A percentile compares a stretch with the other conserved stretches of the same genome.
These are phyloP conservation scores for Yamadazyma friedrichii DNA, from an alignment of 1,139 yeast genomes.

Conservation along the genomic window DNA sequence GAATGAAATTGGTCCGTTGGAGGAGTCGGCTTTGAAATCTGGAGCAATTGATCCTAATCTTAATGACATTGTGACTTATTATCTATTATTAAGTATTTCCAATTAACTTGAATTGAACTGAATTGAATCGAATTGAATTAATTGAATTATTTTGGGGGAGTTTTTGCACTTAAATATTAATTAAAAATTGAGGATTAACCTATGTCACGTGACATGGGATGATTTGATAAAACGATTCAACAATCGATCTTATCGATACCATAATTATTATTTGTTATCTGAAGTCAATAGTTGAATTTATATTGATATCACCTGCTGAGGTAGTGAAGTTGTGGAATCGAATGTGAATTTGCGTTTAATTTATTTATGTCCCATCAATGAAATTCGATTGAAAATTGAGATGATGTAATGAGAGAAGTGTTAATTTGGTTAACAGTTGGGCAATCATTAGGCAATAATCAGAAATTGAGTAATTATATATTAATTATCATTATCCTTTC, in stretches of 20 bases:
- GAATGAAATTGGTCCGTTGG: constrained; percentile 75
- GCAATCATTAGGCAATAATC: not conserved
- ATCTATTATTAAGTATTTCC: not conserved
- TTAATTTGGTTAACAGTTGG: no score
- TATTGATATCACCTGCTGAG: no score
- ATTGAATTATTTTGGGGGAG: not conserved
- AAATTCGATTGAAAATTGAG: not conserved
- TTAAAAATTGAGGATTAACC: constrained; percentile 3
- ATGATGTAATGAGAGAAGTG: not conserved
- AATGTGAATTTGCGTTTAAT: no score
- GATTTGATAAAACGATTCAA: constrained; percentile 2
- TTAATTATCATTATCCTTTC: constrained; percentile 33
- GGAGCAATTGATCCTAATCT: constrained; percentile 67
- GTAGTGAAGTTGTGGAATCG: no score
- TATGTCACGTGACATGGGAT: constrained; percentile 10
- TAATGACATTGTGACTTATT: constrained; percentile 14
- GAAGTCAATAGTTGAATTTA: no score
- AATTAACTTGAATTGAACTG: not conserved
- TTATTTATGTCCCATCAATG: no score
- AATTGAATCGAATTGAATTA: not conserved
- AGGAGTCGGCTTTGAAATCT: constrained; percentile 75
- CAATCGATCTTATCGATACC: no score
- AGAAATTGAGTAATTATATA: not conserved
- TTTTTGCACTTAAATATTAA: not conserved
- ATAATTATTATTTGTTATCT: no score